phyloP scores from a whole-genome alignment of 768 basidiomycete genomes.

The Termitomyces sp. region DNA sequence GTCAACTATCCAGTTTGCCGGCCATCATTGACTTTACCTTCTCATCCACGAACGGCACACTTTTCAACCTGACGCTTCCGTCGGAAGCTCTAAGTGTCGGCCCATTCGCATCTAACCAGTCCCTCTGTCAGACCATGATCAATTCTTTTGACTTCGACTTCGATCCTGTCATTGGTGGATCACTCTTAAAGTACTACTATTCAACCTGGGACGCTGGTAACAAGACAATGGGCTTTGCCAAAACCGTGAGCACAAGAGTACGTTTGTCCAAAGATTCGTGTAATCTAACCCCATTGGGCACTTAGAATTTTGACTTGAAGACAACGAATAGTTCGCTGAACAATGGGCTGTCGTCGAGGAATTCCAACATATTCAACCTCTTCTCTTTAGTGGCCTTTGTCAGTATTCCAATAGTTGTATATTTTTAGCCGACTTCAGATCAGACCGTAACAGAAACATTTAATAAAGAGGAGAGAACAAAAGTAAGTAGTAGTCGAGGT shows the following conservation, averaged over 20 bases:
- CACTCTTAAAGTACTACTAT: constrained; percentile 54
- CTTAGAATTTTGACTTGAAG: not conserved
- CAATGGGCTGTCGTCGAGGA: not conserved
- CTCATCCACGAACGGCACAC: constrained; percentile 39
- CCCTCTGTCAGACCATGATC: constrained; percentile 53
- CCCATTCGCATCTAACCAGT: constrained; percentile 45
- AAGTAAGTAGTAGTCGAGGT: too few relatives aligned
- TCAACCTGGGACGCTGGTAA: constrained; percentile 52
- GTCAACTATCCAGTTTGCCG: constrained; percentile 37
- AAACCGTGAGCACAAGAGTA: not conserved
- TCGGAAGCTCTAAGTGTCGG: constrained; percentile 54
- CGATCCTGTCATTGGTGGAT: constrained; percentile 48
- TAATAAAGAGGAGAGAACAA: too few relatives aligned
- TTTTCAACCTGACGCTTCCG: constrained; percentile 55
- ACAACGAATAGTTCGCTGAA: not conserved
- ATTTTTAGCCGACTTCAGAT: too few relatives aligned
- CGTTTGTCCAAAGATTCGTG: not conserved
- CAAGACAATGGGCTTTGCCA: constrained; percentile 48
- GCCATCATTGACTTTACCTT: constrained; percentile 51
- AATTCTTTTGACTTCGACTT: constrained; percentile 47
- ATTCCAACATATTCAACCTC: too few relatives aligned
- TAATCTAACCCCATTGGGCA: too few relatives aligned
- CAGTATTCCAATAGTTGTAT: too few relatives aligned
- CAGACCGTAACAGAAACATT: too few relatives aligned
- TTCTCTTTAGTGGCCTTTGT: too few relatives aligned